Evolutionary conservation across 768 basidiomycete genomes (phyloP), one percentile per base, ranked within the genome.

Genomic region (Hygrophoropsis aurantiaca): DNA sequence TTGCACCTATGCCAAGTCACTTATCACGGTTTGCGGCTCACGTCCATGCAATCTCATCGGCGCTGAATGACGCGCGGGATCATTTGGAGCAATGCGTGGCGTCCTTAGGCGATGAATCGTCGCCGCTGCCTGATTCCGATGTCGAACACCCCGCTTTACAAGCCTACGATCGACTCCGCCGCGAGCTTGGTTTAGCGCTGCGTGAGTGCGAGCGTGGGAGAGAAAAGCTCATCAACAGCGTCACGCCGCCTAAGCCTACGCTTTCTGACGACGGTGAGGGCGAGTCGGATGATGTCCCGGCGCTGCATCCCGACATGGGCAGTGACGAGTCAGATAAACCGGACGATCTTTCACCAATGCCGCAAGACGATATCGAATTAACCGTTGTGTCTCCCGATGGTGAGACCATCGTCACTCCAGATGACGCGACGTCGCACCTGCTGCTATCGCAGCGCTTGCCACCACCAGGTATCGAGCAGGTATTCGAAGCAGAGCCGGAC

Each of bases 201-300:
- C 70, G 89, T 6, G 90, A 92, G 57, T 92, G 88, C 58, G 90
- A 92, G 64, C 78, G 90, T 7, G 90, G 90, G 0, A 72, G 85
- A 15, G 84, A 81, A 33, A 75, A 77, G 15, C 68, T 92, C 25
- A 54, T 84, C 2, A 77, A 80, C 41, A 66, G 85, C 44, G 64
- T 88, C 3, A 60, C 71, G n/a, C 81, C 82, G 0, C 66, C 69
- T 4, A 53, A 61, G 25, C 54, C 61, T 33, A 11, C 56, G 52
- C 45, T 64, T 36, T 60, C 50, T 25, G 69, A 70, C 4, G 62
- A 67, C 4, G 71, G 69, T 1, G 73, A 71, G 2, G 73, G 70
- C 16, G 71, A 75, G 32, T 67, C 69, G 15, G 73, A 70, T 20
- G 72, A 76, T 36, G 61, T 81, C n/a, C 82, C 81, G 6, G 72